Evolutionary conservation across 805 yeast species (phyloP), one percentile per base, ranked within the genome.

Genomic region (Candida nanaspora): DNA sequence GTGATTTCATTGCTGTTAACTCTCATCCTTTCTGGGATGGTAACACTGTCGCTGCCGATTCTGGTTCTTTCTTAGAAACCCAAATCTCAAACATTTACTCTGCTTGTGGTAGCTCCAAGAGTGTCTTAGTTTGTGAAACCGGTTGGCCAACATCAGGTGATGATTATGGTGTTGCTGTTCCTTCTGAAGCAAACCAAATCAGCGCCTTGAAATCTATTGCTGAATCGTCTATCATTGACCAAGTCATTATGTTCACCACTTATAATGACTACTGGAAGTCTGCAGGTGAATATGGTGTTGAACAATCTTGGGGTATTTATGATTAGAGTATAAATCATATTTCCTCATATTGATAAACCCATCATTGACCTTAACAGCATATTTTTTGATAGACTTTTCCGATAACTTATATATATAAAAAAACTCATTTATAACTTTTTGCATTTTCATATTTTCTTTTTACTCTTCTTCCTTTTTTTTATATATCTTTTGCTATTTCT

Each of bases 81-180:
- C 81, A 78, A 51, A 72, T 78, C 35, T 46, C 62, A 4, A 53
- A 61, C 47, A 63, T 79, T 42, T 61, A 68, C 49, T 46, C 57
- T 33, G 59, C 56, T 18, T 79, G 84, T 55, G 75, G 76, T 42
- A 62, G 63, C 44, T 46, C 51, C 26, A 77, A 78, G 57, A 48
- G 55, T 16, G 74, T 77, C 31, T 59, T 78, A 46, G 68, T 79
- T 47, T 68, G 78, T 42, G 86, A 80, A 62, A 72, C 82, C 38
- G 86, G 86, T 33, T 80, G 86, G 86, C 86, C 86, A 51, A 70
- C 82, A 14, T 52, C 67, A 50, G 86, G 86, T 53, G 57, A 65
- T 46, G 51, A 70, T 43, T 72, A 66, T 50, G 80, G 80, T 42
- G 45, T 48, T 37, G 77, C 80, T 48, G 78, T 78, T 28, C 84